Conservation (phyloP, 164 flowering plant species). For the Cinnamomum chago region DNA sequence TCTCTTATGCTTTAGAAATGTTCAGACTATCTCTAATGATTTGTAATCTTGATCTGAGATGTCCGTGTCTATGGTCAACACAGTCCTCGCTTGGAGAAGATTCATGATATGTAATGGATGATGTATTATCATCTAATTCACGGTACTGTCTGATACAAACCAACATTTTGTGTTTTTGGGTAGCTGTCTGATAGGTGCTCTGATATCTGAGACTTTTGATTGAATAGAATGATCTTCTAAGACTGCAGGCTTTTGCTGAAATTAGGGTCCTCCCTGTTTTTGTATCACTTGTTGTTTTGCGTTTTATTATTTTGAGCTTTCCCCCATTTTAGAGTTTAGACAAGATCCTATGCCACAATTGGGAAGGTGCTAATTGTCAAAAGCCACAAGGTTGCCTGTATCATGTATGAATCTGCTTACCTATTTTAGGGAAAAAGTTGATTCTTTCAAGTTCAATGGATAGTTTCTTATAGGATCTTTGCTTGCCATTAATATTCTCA, state of each 20-base stretch:
- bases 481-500: not conserved
- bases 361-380: no score
- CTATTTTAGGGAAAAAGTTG: not conserved
- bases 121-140: not conserved
- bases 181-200: not conserved
- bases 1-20: not conserved
- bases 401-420: not conserved
- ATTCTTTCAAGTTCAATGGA: not conserved
- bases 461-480: not conserved
- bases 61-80: not conserved
- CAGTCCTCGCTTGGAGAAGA: not conserved
- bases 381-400: not conserved
- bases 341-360: not conserved
- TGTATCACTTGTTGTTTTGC: not conserved
- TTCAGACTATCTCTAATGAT: not conserved
- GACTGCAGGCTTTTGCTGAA: not conserved
- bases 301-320: no score
- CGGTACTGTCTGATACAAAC: not conserved
- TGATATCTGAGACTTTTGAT: not conserved
- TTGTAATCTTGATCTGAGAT: not conserved
- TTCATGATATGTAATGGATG: not conserved
- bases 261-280: not conserved
- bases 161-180: no score
- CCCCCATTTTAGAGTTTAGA: not conserved
- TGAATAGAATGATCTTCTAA: not conserved